Conservation (phyloP, 768 basidiomycete genomes). For the Mycena vulgaris region DNA sequence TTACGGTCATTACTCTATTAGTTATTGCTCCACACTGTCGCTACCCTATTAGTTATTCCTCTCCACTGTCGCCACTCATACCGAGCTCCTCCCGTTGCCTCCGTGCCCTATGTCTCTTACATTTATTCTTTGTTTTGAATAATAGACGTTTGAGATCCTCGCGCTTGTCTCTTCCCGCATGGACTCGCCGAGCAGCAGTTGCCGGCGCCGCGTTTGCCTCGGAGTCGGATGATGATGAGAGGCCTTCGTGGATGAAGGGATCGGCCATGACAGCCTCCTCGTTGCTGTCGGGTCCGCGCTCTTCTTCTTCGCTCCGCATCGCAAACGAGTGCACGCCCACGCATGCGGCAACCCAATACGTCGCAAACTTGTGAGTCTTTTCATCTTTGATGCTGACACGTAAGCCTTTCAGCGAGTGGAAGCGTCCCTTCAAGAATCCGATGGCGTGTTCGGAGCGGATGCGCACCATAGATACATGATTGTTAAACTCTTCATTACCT, state of each 20-base stretch:
- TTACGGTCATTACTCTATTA: too few species aligned
- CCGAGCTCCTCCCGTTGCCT: not conserved
- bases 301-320: constrained; percentile 39
- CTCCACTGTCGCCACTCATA: not conserved
- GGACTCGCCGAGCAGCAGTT: not conserved
- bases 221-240: not conserved
- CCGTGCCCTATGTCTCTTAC: not conserved
- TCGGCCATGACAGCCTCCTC: not conserved
- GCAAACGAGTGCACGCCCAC: constrained; percentile 43
- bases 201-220: not conserved
- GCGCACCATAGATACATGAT: too few species aligned
- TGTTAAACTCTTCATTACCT: not conserved
- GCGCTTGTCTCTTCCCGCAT: not conserved
- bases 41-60: not conserved
- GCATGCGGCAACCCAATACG: constrained; percentile 37
- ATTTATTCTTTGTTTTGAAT: not conserved
- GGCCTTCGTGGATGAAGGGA: not conserved
- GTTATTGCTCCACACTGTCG: not conserved
- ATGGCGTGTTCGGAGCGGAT: constrained; percentile 43
- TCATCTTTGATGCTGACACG: constrained; percentile 29
- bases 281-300: constrained; percentile 20
- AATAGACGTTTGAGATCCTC: not conserved
- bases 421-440: constrained; percentile 35
- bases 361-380: too few species aligned
- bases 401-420: constrained; percentile 7